These are phyloP conservation scores for Leptographium lundbergii DNA, from an alignment of 2,329 filamentous ascomycete genomes.

Conservation along the genomic window DNA sequence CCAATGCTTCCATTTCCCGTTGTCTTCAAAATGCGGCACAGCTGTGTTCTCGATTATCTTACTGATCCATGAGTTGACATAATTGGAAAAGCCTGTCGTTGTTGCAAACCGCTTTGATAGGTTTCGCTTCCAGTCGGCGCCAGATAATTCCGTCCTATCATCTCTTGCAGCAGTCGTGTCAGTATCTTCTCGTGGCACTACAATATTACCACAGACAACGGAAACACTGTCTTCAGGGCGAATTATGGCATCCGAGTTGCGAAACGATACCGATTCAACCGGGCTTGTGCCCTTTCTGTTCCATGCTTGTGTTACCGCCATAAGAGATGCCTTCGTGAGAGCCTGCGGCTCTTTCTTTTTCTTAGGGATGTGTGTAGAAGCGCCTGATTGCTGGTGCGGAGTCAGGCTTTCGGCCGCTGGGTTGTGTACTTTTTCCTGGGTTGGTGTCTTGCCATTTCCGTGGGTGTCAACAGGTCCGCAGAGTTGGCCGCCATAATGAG, in stretches of 20 bases:
- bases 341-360: background rate
- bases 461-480: background rate
- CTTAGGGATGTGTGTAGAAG: background rate
- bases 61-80: background rate
- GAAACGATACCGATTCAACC: background rate
- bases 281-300: background rate
- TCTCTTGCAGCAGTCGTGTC: background rate
- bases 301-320: background rate
- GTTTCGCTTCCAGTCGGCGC: background rate
- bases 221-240: background rate
- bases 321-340: background rate
- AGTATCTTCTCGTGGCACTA: background rate
- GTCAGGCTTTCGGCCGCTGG: background rate
- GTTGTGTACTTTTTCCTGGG: background rate
- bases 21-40: background rate
- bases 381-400: background rate
- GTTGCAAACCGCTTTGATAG: background rate
- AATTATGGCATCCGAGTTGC: background rate
- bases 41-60: background rate
- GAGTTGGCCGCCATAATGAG: background rate
- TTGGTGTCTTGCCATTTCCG: background rate
- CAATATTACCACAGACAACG: background rate
- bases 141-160: background rate
- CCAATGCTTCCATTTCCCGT: constrained; percentile 8
- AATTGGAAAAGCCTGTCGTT: background rate